Evolutionary conservation across 2,329 filamentous ascomycete genomes (phyloP).

Genomic region (Pseudonectria foliicola): DNA sequence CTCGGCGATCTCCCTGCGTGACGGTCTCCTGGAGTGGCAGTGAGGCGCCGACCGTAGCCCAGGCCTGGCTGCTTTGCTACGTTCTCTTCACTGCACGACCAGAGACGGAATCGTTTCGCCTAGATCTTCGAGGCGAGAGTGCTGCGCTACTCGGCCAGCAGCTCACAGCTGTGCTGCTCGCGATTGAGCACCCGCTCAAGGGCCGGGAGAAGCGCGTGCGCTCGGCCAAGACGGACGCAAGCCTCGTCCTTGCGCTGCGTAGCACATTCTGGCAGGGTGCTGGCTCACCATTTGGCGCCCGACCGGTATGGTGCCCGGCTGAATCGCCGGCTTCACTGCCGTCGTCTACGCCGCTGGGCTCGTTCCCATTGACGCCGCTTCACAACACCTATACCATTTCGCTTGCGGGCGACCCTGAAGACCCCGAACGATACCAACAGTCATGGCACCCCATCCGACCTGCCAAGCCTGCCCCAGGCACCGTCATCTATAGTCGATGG

Average conservation of each 20-base stretch:
- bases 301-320: conserved; percentile 53
- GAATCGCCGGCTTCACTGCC: conserved; percentile 32
- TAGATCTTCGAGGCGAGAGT: conserved; percentile 35
- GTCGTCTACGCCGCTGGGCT: conserved; percentile 30
- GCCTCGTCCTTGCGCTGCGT: conserved; percentile 38
- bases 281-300: conserved; percentile 58
- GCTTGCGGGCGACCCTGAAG: conserved; percentile 33
- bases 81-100: conserved; percentile 45
- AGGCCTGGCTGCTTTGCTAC: conserved; percentile 48
- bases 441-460: conserved; percentile 64
- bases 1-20: conserved; percentile 44
- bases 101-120: conserved; percentile 40
- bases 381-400: conserved; percentile 37
- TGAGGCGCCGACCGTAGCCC: conserved; percentile 37
- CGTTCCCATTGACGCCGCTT: conserved; percentile 42
- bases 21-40: conserved; percentile 36
- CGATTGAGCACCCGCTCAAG: conserved; percentile 39
- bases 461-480: conserved; percentile 62
- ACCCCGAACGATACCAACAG: conserved; percentile 38
- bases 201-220: conserved; percentile 23
- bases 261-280: conserved; percentile 65
- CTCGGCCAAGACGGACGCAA: conserved; percentile 19
- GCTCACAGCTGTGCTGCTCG: conserved; percentile 40
- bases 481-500: conserved; percentile 70
- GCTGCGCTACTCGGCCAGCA: conserved; percentile 30